These are phyloP conservation scores for Aegilops umbellulata DNA, from an alignment of 176 grass and related monocot genomes.

Conservation along the genomic window DNA sequence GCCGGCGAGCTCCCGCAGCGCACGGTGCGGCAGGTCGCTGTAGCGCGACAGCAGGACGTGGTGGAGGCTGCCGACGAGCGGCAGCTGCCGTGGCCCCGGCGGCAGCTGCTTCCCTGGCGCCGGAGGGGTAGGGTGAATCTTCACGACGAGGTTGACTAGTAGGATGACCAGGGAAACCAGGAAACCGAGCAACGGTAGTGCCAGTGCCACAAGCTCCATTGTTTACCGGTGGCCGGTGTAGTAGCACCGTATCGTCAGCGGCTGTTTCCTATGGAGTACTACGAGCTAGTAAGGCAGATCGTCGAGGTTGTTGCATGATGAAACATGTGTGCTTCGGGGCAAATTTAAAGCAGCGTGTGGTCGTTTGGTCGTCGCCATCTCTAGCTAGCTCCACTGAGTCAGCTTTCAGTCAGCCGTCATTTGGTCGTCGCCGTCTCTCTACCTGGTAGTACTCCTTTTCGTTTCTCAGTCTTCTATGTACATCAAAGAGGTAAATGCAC, in stretches of 20 bases:
- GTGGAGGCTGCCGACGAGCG: constrained; percentile 36
- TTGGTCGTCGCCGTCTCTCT: not conserved
- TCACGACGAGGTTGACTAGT: not conserved
- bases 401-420: not conserved
- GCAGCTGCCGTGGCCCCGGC: constrained; percentile 26
- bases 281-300: no score
- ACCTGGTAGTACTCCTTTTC: no score
- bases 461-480: no score
- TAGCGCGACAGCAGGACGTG: constrained; percentile 19
- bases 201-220: not conserved
- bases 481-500: no score
- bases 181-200: not conserved
- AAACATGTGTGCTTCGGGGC: no score
- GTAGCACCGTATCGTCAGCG: no score
- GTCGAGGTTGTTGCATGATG: no score
- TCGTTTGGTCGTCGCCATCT: not conserved
- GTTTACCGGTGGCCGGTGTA: not conserved
- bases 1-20: not conserved
- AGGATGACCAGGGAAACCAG: not conserved
- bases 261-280: no score
- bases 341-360: not conserved
- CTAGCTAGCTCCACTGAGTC: not conserved
- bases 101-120: not conserved
- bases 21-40: not conserved
- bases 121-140: not conserved